Evolutionary conservation across 768 basidiomycete species (phyloP).

Genomic region (Wakefieldia striispora): DNA sequence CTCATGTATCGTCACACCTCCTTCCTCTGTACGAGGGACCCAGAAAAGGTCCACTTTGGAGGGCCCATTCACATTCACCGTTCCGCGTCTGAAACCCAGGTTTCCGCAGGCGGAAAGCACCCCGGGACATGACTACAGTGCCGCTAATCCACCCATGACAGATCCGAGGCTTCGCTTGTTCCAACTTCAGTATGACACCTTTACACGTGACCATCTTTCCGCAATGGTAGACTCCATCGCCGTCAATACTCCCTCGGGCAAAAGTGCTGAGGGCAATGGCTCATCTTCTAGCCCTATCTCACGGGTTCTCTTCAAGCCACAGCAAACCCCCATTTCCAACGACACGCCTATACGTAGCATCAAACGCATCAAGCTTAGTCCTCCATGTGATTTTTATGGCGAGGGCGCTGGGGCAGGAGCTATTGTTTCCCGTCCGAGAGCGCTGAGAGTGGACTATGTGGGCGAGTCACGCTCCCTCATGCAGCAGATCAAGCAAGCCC

Average conservation of each 20-base stretch:
- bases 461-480: constrained; percentile 76
- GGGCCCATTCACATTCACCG: constrained; percentile 73
- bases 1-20: constrained; percentile 4
- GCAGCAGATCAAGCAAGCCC: constrained; percentile 76
- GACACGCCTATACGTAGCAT: constrained; percentile 64
- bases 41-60: constrained; percentile 43
- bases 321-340: constrained; percentile 40
- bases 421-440: constrained; percentile 47
- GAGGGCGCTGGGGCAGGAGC: constrained; percentile 49
- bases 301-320: constrained; percentile 46
- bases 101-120: constrained; percentile 63
- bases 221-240: constrained; percentile 95
- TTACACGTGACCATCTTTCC: constrained; percentile 90
- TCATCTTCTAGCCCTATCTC: constrained; percentile 44
- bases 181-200: constrained; percentile 94
- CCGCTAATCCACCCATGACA: constrained; percentile 39
- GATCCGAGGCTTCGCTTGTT: constrained; percentile 84
- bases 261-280: constrained; percentile 43
- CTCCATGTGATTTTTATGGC: constrained; percentile 55
- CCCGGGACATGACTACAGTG: constrained; percentile 33
- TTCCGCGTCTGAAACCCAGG: constrained; percentile 45
- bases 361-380: constrained; percentile 80
- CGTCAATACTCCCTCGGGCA: constrained; percentile 64
- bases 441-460: constrained; percentile 63
- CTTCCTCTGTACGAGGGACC: constrained; percentile 33